Conservation (phyloP, 2,329 filamentous ascomycete genomes). For the Aspergillus sp. region DNA sequence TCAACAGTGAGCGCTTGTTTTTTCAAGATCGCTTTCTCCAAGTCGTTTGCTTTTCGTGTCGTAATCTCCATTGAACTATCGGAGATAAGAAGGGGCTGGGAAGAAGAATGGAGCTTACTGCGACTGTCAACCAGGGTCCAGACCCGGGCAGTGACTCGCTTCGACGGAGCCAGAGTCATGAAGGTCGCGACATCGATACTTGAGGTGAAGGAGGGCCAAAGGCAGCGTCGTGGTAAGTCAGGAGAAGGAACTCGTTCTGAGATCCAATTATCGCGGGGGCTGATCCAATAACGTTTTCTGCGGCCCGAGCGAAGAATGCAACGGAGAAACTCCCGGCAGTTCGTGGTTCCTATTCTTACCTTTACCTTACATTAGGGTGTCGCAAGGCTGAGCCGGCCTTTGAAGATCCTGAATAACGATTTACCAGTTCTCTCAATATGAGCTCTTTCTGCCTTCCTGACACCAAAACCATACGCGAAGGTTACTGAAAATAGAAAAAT, state of each 20-base stretch:
- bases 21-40: background rate
- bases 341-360: slow-evolving; percentile 10
- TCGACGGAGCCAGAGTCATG: slow-evolving; percentile 41
- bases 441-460: too few relatives aligned
- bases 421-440: too few relatives aligned
- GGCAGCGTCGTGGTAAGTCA: slow-evolving; percentile 3
- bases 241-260: slow-evolving; percentile 4
- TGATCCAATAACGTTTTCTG: slow-evolving; percentile 18
- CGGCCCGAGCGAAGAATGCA: slow-evolving; percentile 19
- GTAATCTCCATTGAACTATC: slow-evolving; percentile 10
- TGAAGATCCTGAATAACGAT: background rate
- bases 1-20: background rate
- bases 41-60: background rate
- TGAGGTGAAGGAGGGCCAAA: slow-evolving; percentile 12
- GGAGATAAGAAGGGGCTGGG: slow-evolving; percentile 17
- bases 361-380: background rate
- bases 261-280: slow-evolving; percentile 15
- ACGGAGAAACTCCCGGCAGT: slow-evolving; percentile 22
- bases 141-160: slow-evolving; percentile 40
- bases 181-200: slow-evolving; percentile 29
- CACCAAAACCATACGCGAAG: too few relatives aligned
- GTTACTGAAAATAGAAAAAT: background rate
- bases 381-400: background rate
- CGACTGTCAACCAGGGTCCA: slow-evolving; percentile 40
- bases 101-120: slow-evolving; percentile 29